Base-by-base conservation (phyloP, 805 yeast species). In the Candida morakotiae region DNA sequence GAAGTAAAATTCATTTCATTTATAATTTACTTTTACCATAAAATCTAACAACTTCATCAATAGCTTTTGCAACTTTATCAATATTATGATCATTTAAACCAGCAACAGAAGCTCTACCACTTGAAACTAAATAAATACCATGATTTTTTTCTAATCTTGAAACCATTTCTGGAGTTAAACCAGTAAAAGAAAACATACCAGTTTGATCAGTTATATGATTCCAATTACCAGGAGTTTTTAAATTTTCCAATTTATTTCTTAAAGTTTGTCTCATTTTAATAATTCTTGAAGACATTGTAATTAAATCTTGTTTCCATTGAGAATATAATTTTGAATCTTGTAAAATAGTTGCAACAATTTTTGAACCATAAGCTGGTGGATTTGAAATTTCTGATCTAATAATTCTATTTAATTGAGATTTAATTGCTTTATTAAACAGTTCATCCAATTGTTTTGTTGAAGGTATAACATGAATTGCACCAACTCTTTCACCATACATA, bases 101-200 rank as follows among this genome's bases (percentile, higher is more conserved):
- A 9, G 97, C 96, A 60, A 91, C 86, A 29, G 95, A 84, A 34
- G 94, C 91, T 59, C 98, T 79, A 34, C 98, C 98, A 38, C 84
- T 77, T 31, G 79, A 58, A 15, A 86, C 86, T 59, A 89, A 60
- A 59, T 91, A 91, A 32, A 91, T 80, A 22, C 81, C 95, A 60
- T 82, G 95, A 49, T 81, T 76, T 40, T 73, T 57, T 52, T 87
- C 95, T 44, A 89, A 71, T 47, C 84, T 73, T 35, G 72, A 74
- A 38, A 84, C 95, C 78, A 87, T 91, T 22, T 76, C 82, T 20
- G 83, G 68, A 5, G 74, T 64, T 51, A 91, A 73, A 1, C 96
- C 98, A 21, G 98, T 91, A 67, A 81, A 91, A 24, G 96, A 87
- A 60, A 91, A 91, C 98, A 91, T 91, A 51, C 98, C 98, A 44